Conservation (phyloP, 495 filamentous ascomycete genomes). For the Annulohypoxylon stygium region DNA sequence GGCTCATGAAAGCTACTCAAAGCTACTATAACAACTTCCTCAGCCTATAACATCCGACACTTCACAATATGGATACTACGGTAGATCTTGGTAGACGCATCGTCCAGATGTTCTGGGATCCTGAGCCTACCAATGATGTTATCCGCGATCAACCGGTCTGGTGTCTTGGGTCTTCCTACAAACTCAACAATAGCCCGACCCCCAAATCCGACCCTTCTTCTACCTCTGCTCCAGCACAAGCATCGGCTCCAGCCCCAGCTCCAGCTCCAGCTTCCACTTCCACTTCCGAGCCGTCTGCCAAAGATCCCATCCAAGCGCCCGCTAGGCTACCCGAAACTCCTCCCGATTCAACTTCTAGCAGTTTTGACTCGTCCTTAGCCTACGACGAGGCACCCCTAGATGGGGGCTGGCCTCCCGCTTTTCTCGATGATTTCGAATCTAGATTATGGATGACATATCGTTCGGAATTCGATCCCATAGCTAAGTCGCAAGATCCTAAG, state of each 20-base stretch:
- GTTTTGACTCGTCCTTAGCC: constrained; percentile 63
- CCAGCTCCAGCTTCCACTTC: constrained; percentile 13
- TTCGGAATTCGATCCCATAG: constrained; percentile 85
- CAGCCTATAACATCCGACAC: background rate
- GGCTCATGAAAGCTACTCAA: background rate
- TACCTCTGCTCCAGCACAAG: constrained; percentile 18
- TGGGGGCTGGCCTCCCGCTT: constrained; percentile 84
- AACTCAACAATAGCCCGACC: constrained; percentile 54
- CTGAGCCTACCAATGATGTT: constrained; percentile 87
- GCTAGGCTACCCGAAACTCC: constrained; percentile 56
- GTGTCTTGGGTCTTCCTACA: constrained; percentile 87
- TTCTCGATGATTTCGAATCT: constrained; percentile 93
- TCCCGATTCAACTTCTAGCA: constrained; percentile 61
- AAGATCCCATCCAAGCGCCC: constrained; percentile 40
- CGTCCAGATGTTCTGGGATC: constrained; percentile 95
- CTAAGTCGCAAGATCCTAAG: constrained; percentile 78
- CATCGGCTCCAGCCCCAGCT: background rate
- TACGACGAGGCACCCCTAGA: constrained; percentile 64
- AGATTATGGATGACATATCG: constrained; percentile 98
- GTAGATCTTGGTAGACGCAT: constrained; percentile 74
- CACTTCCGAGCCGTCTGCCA: constrained; percentile 25
- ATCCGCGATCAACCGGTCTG: constrained; percentile 78
- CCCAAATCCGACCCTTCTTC: constrained; percentile 38
- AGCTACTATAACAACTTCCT: constrained; percentile 1
- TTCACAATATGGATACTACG: constrained; percentile 58